Evolutionary conservation across 345 rosid species (phyloP), one percentile per base, ranked within the genome.

Genomic region (Salix purpurea): DNA sequence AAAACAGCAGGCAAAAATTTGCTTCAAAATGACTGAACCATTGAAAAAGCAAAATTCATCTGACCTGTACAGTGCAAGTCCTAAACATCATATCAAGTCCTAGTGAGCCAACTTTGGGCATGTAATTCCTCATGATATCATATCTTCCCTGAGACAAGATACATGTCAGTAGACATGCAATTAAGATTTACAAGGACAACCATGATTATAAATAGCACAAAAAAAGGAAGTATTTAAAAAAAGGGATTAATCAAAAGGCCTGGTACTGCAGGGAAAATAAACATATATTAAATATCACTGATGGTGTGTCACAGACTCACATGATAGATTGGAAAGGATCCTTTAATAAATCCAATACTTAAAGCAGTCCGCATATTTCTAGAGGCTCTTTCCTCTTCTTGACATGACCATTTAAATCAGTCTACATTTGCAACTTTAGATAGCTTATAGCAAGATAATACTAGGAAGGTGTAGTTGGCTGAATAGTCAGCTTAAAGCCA

Each of bases 71-170:
- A 44, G 99, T 94, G 81, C 98, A 96, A 1, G 98, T 96, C 80
- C 99, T 86, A 60, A 94, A 93, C 99, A 96, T 92, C 98, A 94
- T 92, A 84, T 96, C 98, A 85, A 91, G 92, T 74, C 99, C 99
- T 65, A 92, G 91, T 32, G 94, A 70, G 64, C 99, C 98, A 75
- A 96, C 99, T 88, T 96, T 94, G 6, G 97, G 97, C 98, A 96
- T 94, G 91, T 96, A 94, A 79, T 94, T 92, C 90, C 89, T 89
- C 98, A 94, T 94, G 78, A 96, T 96, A 71, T 92, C 90, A 76
- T 96, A 96, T 83, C 99, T 94, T 87, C 97, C 98, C 99, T 96
- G 93, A 84, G 75, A 78, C 77, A 74, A 79, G 81, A 73, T 11
- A 65, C 65, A 78, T 54, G 58, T 85, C 84, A 88, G 65, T 39